Base-by-base conservation (phyloP, 2,329 filamentous ascomycete species). In the Fusarium sp. region DNA sequence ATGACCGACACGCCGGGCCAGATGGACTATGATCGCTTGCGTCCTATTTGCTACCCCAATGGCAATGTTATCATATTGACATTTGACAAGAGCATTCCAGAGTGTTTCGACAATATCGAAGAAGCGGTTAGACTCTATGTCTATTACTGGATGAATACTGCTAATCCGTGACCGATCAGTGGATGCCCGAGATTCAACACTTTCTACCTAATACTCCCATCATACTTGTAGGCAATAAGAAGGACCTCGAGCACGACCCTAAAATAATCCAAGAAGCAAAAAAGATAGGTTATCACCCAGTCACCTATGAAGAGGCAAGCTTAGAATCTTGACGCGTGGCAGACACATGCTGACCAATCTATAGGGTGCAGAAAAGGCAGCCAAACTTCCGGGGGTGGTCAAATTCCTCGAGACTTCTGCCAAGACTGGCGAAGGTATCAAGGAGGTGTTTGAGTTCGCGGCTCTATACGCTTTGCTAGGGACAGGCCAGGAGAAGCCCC, bases 391-490 rank as follows among this genome's bases (percentile, higher is more conserved):
- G 9, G 35, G 56, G 11, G 56, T 40, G 6, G 56, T 59, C 10
- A 59, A 59, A 36, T 59, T 31, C 25, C 56, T 59, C 33, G 56
- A 59, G 56, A 40, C 33, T n/a, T 59, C 56, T 27, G 56, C 56
- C 22, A 22, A 18, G 56, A 59, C 56, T 14, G 56, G 56, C 9
- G 56, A 59, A 25, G 56, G 56, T 18, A 22, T 59, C 33, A 59
- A 59, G 35, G 56, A 59, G 13, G 35, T 59, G 25, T 59, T 59
- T 42, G 56, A 59, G 9, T 59, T 42, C 8, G 56, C 56, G 6
- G 35, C 56, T n/a, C 35, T 59, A 5, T 59, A 59, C 25, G 31
- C 56, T 16, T 16, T 59, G 16, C 11, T 59, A 7, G 35, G 56
- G 25, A 11, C 6, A 14, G 56, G 31, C n/a, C 54, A 57, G 31